Evolutionary conservation across 2,329 filamentous ascomycete genomes (phyloP).

Genomic region (Aspergillus sp.): DNA sequence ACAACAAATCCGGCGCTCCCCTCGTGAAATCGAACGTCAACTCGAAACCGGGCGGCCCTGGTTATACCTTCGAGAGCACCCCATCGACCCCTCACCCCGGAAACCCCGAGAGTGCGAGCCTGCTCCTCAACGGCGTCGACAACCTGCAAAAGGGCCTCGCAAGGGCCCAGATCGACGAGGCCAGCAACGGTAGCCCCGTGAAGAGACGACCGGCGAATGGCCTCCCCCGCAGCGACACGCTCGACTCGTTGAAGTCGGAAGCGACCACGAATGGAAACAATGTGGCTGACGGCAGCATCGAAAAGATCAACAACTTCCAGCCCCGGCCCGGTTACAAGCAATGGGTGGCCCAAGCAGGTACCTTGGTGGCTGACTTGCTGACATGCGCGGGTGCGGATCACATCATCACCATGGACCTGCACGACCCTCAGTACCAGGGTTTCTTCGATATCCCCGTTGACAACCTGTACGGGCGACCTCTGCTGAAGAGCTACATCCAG

Average conservation of each 20-base stretch:
- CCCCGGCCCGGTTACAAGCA: conserved; percentile 94
- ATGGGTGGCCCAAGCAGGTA: conserved; percentile 97
- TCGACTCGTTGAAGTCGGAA: conserved; percentile 32
- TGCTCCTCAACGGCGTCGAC: conserved; percentile 65
- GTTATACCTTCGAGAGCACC: conserved; percentile 85
- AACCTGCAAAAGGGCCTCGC: conserved; percentile 70
- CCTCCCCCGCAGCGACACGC: conserved; percentile 38
- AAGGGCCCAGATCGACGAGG: conserved; percentile 62
- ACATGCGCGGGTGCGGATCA: conserved; percentile 96
- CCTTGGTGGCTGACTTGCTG: conserved; percentile 87
- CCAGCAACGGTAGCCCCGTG: conserved; percentile 41
- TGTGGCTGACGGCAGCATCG: conserved; percentile 58
- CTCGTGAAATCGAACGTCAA: conserved; percentile 65
- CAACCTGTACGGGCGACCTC: conserved; percentile 74
- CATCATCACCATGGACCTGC: conserved; percentile 95
- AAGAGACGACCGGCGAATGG: conserved; percentile 46
- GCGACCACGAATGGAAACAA: conserved; percentile 45
- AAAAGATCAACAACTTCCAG: conserved; percentile 63
- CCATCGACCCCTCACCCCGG: conserved; percentile 80
- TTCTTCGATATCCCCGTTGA: conserved; percentile 99
- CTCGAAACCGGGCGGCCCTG: conserved; percentile 46
- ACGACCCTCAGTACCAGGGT: conserved; percentile 95
- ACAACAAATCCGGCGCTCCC: conserved; percentile 92
- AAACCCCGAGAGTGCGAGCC: conserved; percentile 63
- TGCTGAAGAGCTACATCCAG: conserved; percentile 66